Evolutionary conservation across 2,329 filamentous ascomycete genomes (phyloP).

Genomic region (Aaosphaeria pasadenensis): DNA sequence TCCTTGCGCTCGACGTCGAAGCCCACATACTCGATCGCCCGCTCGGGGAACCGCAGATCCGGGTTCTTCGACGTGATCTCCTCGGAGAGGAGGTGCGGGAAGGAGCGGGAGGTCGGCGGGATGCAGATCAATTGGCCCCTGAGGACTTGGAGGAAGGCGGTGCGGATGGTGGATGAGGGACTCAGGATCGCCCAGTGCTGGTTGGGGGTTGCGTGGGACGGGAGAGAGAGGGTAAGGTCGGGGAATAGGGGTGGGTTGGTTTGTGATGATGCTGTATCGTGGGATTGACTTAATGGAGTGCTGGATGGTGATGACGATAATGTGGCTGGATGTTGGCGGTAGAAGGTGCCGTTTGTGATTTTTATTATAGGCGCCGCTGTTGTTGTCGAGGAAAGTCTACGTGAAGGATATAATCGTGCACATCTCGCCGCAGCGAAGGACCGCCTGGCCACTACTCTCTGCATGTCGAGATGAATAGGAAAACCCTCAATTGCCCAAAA

Average conservation of each 20-base stretch:
- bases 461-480: conserved; percentile 20
- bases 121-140: conserved; percentile 72
- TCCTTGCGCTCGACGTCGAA: conserved; percentile 72
- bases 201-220: conserved; percentile 48
- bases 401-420: conserved; percentile 12
- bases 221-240: conserved; percentile 67
- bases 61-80: conserved; percentile 53
- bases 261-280: too few species aligned
- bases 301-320: conserved; percentile 35
- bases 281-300: conserved; percentile 23
- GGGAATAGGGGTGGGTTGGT: conserved; percentile 72
- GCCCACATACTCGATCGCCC: conserved; percentile 83
- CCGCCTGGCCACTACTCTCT: conserved; percentile 20
- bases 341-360: conserved; percentile 71
- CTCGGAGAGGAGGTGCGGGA: conserved; percentile 70
- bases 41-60: conserved; percentile 57
- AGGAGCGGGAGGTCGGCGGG: conserved; percentile 73
- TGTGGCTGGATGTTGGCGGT: conserved; percentile 64
- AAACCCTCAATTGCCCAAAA: too few species aligned
- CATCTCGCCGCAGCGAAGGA: conserved; percentile 27
- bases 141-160: conserved; percentile 76
- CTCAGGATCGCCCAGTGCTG: conserved; percentile 84
- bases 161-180: conserved; percentile 74
- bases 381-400: conserved; percentile 14
- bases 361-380: conserved; percentile 18